Evolutionary conservation across 225 moss, liverwort and hornwort species (phyloP).

Genomic region (Polytrichum formosum): DNA sequence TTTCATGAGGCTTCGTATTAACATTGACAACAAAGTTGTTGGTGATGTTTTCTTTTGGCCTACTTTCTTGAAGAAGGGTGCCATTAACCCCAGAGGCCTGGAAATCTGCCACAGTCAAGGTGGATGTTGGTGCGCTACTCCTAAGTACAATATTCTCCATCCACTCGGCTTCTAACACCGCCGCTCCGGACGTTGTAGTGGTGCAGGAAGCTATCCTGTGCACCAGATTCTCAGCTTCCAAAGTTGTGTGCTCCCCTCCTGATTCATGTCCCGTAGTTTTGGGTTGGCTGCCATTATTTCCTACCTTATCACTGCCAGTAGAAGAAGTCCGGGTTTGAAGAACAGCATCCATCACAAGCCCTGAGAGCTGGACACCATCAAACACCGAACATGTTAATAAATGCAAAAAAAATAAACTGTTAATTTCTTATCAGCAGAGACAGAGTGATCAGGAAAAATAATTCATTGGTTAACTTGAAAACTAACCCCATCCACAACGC

Average conservation of each 20-base stretch:
- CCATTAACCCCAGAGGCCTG: slow-evolving; percentile 1
- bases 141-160: slow-evolving; percentile 4
- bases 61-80: not conserved
- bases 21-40: slow-evolving; percentile 2
- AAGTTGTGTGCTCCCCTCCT: not conserved
- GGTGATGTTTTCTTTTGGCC: not conserved
- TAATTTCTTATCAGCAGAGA: too few species aligned
- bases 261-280: not conserved
- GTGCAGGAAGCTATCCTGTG: not conserved
- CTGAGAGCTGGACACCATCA: slow-evolving; percentile 5
- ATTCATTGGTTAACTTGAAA: too few species aligned
- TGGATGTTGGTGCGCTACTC: not conserved
- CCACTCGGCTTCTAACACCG: slow-evolving; percentile 7
- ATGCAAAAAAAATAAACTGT: too few species aligned
- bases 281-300: not conserved
- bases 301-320: not conserved
- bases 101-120: not conserved
- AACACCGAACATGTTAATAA: too few species aligned
- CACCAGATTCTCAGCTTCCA: not conserved
- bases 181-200: not conserved
- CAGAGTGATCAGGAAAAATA: too few species aligned
- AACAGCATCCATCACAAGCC: not conserved
- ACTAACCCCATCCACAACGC: too few species aligned
- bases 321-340: slow-evolving; percentile 4
- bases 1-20: not conserved